Base-by-base conservation (phyloP, 2,329 filamentous ascomycete genomes). In the Dothistroma septosporum region DNA sequence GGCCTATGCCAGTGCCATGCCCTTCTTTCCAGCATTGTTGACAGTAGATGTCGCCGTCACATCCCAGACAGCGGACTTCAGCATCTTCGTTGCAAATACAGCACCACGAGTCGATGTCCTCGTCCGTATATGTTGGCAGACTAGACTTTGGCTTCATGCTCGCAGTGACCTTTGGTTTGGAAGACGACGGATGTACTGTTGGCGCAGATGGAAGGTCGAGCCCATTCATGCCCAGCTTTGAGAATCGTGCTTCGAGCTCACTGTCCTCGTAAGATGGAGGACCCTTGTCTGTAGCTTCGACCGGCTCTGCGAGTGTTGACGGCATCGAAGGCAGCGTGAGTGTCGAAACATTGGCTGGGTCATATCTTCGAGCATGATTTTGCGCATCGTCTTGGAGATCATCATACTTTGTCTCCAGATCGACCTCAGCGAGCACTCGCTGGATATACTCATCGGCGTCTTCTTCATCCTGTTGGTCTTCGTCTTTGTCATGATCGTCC, bases 51-150 rank as follows among this genome's bases (percentile, higher is more conserved):
- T 92, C 83, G 1, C 78, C 79, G 56, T 81, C 86, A 68, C 91
- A 96, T 2, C 87, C 90, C 0, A 86, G 71, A 71, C 91, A 96
- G 60, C 82, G 81, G 31, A 94, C 76, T 2, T 85, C 86, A 0
- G 88, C 90, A 70, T 94, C 89, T 61, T 91, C 89, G 52, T 88
- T 85, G 72, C 91, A 96, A 10, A 94, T 91, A 33, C 87, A 83
- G 73, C 91, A 95, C 90, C 90, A 95, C 0, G 82, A 85, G 47
- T 87, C 85, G 63, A 87, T 81, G 68, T 93, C 89, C 35, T 88
- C 87, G 67, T 92, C 87, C 0, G 86, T 85, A 70, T 76, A 78
- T 53, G 71, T 72, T n/a, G 75, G 69, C 14, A 75, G 53, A 53
- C 69, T 77, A 7, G 73, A 70, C 50, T 72, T 72, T 0, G 66